phyloP scores from a whole-genome alignment of 2,329 filamentous ascomycete species.

The Colletotrichum paranaense region DNA sequence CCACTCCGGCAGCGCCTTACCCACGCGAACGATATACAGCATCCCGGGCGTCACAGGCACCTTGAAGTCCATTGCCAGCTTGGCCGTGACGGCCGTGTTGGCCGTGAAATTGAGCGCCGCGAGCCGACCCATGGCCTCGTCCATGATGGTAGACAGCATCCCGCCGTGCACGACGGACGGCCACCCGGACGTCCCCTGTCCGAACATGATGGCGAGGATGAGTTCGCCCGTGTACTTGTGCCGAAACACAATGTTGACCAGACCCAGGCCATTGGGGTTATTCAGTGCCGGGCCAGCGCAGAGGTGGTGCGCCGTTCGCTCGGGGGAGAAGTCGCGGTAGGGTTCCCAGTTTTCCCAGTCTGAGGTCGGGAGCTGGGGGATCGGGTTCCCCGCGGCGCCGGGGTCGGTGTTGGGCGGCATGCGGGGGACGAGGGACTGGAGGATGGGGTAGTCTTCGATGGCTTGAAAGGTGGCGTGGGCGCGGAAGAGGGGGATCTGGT shows the following conservation, averaged over 20 bases:
- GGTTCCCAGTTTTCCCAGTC: conserved; percentile 31
- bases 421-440: conserved; percentile 3
- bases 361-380: neutral
- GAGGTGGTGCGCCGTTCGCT: conserved; percentile 44
- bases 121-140: conserved; percentile 49
- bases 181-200: conserved; percentile 47
- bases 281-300: conserved; percentile 45
- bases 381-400: neutral
- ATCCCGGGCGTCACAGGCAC: conserved; percentile 12
- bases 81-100: conserved; percentile 32
- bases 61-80: conserved; percentile 28
- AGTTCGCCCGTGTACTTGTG: conserved; percentile 41
- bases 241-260: conserved; percentile 50
- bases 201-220: conserved; percentile 46
- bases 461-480: neutral
- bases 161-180: conserved; percentile 50
- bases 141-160: conserved; percentile 48
- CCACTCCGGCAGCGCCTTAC: conserved; percentile 17
- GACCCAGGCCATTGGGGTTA: conserved; percentile 40
- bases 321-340: conserved; percentile 2
- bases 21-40: conserved; percentile 27
- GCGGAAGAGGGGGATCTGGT: conserved; percentile 1
- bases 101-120: conserved; percentile 22
- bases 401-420: neutral
- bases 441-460: neutral